Conservation (phyloP, 129 eudicot species). For the Flaveria trinervia region DNA sequence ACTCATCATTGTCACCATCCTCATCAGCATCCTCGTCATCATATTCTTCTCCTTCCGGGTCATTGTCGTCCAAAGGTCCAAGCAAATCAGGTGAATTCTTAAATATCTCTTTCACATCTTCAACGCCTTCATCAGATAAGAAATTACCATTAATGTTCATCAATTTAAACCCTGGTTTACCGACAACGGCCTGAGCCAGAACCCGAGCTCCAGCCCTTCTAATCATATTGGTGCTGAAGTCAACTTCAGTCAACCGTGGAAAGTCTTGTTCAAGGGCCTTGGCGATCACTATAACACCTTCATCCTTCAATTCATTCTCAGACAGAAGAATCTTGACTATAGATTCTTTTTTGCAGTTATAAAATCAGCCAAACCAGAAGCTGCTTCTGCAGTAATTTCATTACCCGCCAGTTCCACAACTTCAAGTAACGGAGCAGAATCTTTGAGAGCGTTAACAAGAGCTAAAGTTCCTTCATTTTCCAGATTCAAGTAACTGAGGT, state of each 20-base stretch:
- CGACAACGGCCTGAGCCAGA: slow-evolving; percentile 65
- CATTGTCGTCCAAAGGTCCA: slow-evolving; percentile 75
- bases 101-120: slow-evolving; percentile 57
- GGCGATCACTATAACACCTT: slow-evolving; percentile 64
- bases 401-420: slow-evolving; percentile 83
- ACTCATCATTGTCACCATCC: slow-evolving; percentile 47
- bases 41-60: slow-evolving; percentile 75
- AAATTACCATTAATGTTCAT: slow-evolving; percentile 69
- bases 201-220: slow-evolving; percentile 79
- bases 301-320: slow-evolving; percentile 77
- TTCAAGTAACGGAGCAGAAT: slow-evolving; percentile 48
- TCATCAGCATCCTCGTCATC: slow-evolving; percentile 47
- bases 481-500: slow-evolving; percentile 59
- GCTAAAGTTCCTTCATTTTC: slow-evolving; percentile 54
- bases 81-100: slow-evolving; percentile 47
- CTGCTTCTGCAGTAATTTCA: slow-evolving; percentile 58
- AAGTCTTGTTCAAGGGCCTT: slow-evolving; percentile 62
- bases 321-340: slow-evolving; percentile 58
- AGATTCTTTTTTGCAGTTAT: slow-evolving; percentile 44
- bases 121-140: slow-evolving; percentile 83
- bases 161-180: slow-evolving; percentile 57
- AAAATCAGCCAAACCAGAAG: slow-evolving; percentile 54
- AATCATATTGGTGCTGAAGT: slow-evolving; percentile 61
- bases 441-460: slow-evolving; percentile 42
- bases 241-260: slow-evolving; percentile 58